Evolutionary conservation across 495 filamentous ascomycete genomes (phyloP).

Genomic region (Trichoderma reesei): DNA sequence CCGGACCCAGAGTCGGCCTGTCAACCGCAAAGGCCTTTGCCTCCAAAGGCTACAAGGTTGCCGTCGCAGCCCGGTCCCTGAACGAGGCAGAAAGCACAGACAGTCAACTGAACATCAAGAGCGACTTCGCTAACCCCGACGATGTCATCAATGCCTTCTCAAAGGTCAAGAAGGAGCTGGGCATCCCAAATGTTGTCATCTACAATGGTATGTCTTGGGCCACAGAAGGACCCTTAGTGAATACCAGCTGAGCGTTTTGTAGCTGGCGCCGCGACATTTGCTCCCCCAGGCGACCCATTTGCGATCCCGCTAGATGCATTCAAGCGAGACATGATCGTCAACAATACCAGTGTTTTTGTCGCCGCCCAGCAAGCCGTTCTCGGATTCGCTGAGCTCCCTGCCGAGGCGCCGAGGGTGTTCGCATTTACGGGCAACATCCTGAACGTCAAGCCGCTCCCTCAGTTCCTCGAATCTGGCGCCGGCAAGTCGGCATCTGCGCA

Average conservation of each 20-base stretch:
- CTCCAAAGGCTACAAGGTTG: slow-evolving; percentile 38
- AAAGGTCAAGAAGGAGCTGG: slow-evolving; percentile 27
- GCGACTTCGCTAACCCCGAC: slow-evolving; percentile 33
- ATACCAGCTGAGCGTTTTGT: slow-evolving; percentile 8
- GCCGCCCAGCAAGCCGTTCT: slow-evolving; percentile 35
- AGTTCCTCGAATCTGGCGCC: slow-evolving; percentile 28
- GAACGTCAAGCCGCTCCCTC: slow-evolving; percentile 24
- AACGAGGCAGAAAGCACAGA: slow-evolving; percentile 28
- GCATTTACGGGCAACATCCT: slow-evolving; percentile 42
- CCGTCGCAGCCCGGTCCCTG: slow-evolving; percentile 25
- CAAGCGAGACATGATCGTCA: slow-evolving; percentile 31
- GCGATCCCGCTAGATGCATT: slow-evolving; percentile 27
- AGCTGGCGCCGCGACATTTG: slow-evolving; percentile 18
- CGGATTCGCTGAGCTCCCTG: slow-evolving; percentile 30
- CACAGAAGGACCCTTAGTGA: slow-evolving; percentile 10
- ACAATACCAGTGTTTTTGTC: slow-evolving; percentile 34
- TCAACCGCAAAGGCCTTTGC: slow-evolving; percentile 27
- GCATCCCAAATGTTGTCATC: slow-evolving; percentile 38
- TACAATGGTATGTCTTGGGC: slow-evolving; percentile 34
- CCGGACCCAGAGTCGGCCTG: slow-evolving; percentile 34
- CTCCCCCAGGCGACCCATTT: slow-evolving; percentile 24
- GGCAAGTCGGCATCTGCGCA: slow-evolving; percentile 39
- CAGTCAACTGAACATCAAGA: slow-evolving; percentile 27
- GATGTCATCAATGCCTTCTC: slow-evolving; percentile 27
- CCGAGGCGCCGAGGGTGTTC: slow-evolving; percentile 30